Evolutionary conservation across 1,139 yeast genomes (phyloP).

Genomic region (Hanseniaspora uvarum): DNA sequence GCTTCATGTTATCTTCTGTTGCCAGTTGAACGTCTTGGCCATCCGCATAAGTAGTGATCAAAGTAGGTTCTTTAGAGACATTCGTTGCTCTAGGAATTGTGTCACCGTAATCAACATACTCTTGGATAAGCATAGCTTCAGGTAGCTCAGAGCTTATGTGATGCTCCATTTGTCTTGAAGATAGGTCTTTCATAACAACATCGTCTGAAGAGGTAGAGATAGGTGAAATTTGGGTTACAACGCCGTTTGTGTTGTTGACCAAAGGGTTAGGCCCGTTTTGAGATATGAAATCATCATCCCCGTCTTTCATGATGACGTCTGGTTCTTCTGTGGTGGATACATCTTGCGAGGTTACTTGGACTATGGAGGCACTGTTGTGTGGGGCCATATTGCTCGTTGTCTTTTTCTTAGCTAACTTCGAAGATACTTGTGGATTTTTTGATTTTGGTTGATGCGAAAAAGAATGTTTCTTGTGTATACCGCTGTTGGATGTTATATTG

Average conservation of each 20-base stretch:
- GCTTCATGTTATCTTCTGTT: neutral
- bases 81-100: slow-evolving; percentile 9
- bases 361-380: neutral
- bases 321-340: slow-evolving; percentile 1
- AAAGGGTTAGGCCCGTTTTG: neutral
- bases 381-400: neutral
- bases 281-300: neutral
- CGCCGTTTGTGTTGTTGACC: neutral
- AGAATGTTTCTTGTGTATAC: slow-evolving; percentile 5
- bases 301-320: slow-evolving; percentile 14
- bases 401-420: neutral
- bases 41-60: neutral
- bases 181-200: slow-evolving; percentile 10
- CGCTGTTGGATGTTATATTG: neutral
- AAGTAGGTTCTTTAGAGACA: neutral
- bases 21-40: slow-evolving; percentile 2
- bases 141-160: slow-evolving; percentile 12
- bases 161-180: slow-evolving; percentile 6
- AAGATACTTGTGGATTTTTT: neutral
- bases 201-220: slow-evolving; percentile 14
- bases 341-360: neutral
- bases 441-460: neutral
- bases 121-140: slow-evolving; percentile 8
- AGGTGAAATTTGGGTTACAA: slow-evolving; percentile 11
- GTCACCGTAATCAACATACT: slow-evolving; percentile 14